Base-by-base conservation (phyloP, 345 rosid species). In the Kernera saxatilis region DNA sequence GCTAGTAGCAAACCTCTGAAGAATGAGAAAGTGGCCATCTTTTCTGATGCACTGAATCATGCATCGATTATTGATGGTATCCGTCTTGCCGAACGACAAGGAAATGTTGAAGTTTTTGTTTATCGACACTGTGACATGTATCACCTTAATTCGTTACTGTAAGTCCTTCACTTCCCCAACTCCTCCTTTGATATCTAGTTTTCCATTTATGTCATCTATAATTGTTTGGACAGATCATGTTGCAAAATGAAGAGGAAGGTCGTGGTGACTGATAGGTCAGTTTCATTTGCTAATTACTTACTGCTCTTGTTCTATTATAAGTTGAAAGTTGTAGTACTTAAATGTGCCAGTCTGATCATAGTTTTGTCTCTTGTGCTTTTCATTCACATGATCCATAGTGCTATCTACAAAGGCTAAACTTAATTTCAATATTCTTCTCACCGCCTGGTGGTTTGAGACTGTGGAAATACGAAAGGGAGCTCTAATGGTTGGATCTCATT, bases 61-160 rank as follows among this genome's bases (percentile, higher is more conserved):
- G 99, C 99, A 64, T 93, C 99, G 7, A 89, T 93, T 67, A 93
- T 93, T 67, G 97, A 91, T 74, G 99, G 99, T 30, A 86, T 91
- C 39, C 91, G 83, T 82, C 96, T 89, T 76, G 95, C 96, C 58
- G 93, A 85, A 79, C 77, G 90, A 65, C 92, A 85, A 73, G 64
- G 78, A 58, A 83, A 77, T 55, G 87, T 84, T 35, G 82, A 91
- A 77, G 75, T 78, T 29, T 81, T 83, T 71, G 84, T 91, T 17
- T 93, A 91, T 77, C 80, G 79, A 79, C 97, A 93, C 45, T 87
- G 95, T 63, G 89, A 91, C 82, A 89, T 88, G 88, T 74, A 80
- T 59, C 99, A 93, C 84, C 94, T 93, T 52, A 71, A 72, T 51
- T 45, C 74, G 25, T 76, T 91, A 59, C 70, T 93, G 99, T 93